These are phyloP conservation scores for Mortierella sp. DNA, from an alignment of 371 early-diverging fungal genomes.

Conservation along the genomic window DNA sequence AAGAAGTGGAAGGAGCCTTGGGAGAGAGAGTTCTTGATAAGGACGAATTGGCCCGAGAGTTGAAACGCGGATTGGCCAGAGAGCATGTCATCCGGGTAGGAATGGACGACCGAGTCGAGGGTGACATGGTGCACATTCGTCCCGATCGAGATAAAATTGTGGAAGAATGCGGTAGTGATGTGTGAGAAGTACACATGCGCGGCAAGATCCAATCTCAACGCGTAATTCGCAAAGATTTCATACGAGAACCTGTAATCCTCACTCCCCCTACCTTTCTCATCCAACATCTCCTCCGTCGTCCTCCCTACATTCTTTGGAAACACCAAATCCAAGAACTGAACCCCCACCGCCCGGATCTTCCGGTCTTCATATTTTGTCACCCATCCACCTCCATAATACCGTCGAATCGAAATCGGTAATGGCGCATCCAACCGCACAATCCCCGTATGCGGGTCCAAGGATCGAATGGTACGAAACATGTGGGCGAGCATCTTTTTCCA, in stretches of 20 bases:
- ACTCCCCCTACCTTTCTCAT: slow-evolving; percentile 57
- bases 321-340: slow-evolving; percentile 61
- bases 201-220: slow-evolving; percentile 56
- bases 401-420: slow-evolving; percentile 55
- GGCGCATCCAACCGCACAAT: slow-evolving; percentile 61
- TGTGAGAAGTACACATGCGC: slow-evolving; percentile 62
- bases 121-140: slow-evolving; percentile 60
- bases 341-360: slow-evolving; percentile 57
- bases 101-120: slow-evolving; percentile 55
- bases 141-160: slow-evolving; percentile 61
- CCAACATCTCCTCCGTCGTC: slow-evolving; percentile 59
- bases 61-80: slow-evolving; percentile 67
- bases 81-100: slow-evolving; percentile 55
- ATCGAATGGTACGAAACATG: slow-evolving; percentile 57
- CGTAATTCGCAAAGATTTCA: slow-evolving; percentile 63
- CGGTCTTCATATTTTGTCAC: slow-evolving; percentile 58
- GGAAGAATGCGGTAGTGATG: slow-evolving; percentile 61
- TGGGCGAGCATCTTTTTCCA: slow-evolving; percentile 61
- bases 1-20: slow-evolving; percentile 65
- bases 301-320: slow-evolving; percentile 60
- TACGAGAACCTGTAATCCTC: slow-evolving; percentile 66
- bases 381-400: slow-evolving; percentile 61
- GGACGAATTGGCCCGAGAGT: slow-evolving; percentile 62
- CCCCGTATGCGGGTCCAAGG: slow-evolving; percentile 42
- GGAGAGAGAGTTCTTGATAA: slow-evolving; percentile 60